Base-by-base conservation (phyloP, 2,329 filamentous ascomycete species). In the Nakataea oryzae region DNA sequence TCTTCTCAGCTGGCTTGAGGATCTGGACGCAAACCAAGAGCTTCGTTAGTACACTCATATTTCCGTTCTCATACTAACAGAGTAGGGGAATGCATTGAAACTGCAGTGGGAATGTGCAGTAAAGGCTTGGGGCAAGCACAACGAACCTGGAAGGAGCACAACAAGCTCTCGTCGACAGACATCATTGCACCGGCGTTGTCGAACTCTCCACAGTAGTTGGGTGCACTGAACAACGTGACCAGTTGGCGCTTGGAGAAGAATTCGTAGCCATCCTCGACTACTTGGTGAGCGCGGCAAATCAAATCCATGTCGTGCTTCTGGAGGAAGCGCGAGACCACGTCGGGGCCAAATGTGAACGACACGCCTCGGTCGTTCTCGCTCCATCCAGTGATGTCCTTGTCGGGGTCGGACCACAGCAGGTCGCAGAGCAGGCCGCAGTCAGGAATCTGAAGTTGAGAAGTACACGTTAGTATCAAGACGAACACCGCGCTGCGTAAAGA, bases 251-350 rank as follows among this genome's bases (percentile, higher is more conserved):
- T 97, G 65, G 92, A 96, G 82, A 99, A 99, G 83, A 99, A 99
- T 76, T 99, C 95, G 79, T 99, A 99, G 63, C 95, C 95, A 71
- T 99, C 95, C 78, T 99, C 95, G 63, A 99, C 95, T 66, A 97
- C 95, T 78, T 97, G 93, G 78, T 99, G 95, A 67, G 95, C 95
- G 76, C 95, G 91, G 79, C 95, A 99, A 75, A 99, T 97, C 72
- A 99, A 83, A 72, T 99, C 95, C 93, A 99, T 97, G 79, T 99
- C 95, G 76, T 97, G 95, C 80, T 97, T 97, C 79, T 97, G 93
- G 65, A 99, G 78, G 84, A 99, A 99, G 66, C 93, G 88, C 60
- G 93, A 96, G 54, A 99, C 93, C 27, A 99, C 95, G 70, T 99
- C 93, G 26, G 93, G 93, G 6, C 95, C 95, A 71, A 99, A 99